Percentiles rank a stretch among this genome's conserved stretches.
Evolutionary conservation across 1,284 basidiomycete species (phyloP).

Genomic region (Ustilago hordei): DNA sequence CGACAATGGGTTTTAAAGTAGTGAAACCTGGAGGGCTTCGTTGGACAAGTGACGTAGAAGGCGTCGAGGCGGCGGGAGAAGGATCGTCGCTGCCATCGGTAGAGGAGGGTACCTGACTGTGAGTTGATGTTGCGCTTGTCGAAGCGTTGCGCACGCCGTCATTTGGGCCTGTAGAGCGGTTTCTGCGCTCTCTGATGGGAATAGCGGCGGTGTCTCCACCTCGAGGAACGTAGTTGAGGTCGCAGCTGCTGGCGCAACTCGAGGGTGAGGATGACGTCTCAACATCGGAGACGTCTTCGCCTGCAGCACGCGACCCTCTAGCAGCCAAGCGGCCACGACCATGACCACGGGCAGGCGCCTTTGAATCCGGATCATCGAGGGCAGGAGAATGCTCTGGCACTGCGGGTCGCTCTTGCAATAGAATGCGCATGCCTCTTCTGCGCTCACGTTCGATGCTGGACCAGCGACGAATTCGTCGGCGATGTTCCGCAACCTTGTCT

Average conservation of each 20-base stretch:
- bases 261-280: constrained; percentile 29
- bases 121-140: constrained; percentile 26
- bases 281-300: constrained; percentile 33
- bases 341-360: constrained; percentile 5
- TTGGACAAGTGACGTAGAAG: constrained; percentile 41
- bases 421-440: constrained; percentile 47
- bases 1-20: constrained; percentile 31
- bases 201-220: constrained; percentile 21
- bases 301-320: background rate
- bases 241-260: constrained; percentile 44
- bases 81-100: constrained; percentile 39
- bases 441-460: constrained; percentile 56
- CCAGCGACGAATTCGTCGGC: constrained; percentile 31
- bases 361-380: background rate
- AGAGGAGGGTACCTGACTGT: constrained; percentile 29
- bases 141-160: constrained; percentile 7
- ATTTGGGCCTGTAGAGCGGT: constrained; percentile 8
- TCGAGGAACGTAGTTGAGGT: constrained; percentile 19
- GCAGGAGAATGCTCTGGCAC: background rate
- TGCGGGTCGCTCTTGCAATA: constrained; percentile 25
- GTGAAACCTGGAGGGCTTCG: constrained; percentile 35
- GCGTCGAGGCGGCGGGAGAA: constrained; percentile 35
- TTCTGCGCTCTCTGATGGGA: constrained; percentile 23
- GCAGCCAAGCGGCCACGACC: constrained; percentile 11
- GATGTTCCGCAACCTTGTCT: constrained; percentile 1